Evolutionary conservation across 78 protist species (phyloP).

Genomic region (Creolimax fragrantissima): DNA sequence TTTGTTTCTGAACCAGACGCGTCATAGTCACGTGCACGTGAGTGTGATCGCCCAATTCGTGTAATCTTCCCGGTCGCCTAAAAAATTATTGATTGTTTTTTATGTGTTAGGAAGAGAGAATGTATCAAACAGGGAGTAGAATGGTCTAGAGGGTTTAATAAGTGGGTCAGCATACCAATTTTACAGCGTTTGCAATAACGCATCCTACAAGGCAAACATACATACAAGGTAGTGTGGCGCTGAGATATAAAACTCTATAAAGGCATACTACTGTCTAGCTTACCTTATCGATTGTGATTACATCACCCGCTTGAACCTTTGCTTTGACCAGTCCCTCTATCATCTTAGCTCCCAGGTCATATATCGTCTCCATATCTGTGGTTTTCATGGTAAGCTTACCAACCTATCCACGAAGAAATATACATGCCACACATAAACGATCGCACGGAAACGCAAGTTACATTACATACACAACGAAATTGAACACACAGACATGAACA

Average conservation of each 20-base stretch:
- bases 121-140: too few species aligned
- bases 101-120: too few species aligned
- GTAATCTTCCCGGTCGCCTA: slow-evolving; percentile 91
- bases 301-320: slow-evolving; percentile 86
- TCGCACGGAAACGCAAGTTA: not conserved
- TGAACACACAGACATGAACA: not conserved
- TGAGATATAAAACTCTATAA: too few species aligned
- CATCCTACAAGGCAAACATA: too few species aligned
- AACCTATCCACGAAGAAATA: slow-evolving; percentile 43
- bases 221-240: too few species aligned
- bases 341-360: slow-evolving; percentile 96
- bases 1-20: slow-evolving; percentile 89
- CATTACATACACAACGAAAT: not conserved
- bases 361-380: slow-evolving; percentile 99
- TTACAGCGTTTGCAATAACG: too few species aligned
- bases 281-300: slow-evolving; percentile 49
- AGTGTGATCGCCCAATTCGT: slow-evolving; percentile 86
- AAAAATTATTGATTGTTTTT: slow-evolving; percentile 94
- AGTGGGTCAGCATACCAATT: too few species aligned
- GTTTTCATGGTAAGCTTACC: slow-evolving; percentile 97
- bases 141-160: too few species aligned
- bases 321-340: slow-evolving; percentile 94
- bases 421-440: not conserved
- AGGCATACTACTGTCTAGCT: too few species aligned
- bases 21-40: slow-evolving; percentile 88